Evolutionary conservation across 2,329 filamentous ascomycete species (phyloP).

Genomic region (Cadophora gregata): DNA sequence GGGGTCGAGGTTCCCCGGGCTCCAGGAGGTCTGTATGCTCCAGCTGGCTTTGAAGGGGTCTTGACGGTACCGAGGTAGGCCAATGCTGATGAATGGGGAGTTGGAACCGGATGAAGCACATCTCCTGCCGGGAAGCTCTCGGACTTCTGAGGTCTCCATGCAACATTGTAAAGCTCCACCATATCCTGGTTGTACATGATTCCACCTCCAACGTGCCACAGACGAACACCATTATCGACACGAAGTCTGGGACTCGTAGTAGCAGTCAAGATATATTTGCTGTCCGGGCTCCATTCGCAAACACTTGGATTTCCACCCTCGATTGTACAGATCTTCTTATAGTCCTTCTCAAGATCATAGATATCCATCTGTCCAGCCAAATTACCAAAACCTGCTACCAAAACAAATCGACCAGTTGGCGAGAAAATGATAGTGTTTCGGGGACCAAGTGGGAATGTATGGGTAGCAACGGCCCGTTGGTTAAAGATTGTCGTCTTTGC

Average conservation of each 20-base stretch:
- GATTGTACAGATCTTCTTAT: slow-evolving; percentile 89
- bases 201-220: slow-evolving; percentile 89
- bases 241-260: slow-evolving; percentile 94
- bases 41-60: slow-evolving; percentile 95
- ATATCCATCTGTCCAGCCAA: slow-evolving; percentile 97
- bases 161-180: slow-evolving; percentile 88
- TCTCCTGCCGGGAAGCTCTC: slow-evolving; percentile 67
- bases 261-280: slow-evolving; percentile 94
- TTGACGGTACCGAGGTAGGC: slow-evolving; percentile 86
- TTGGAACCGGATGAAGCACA: slow-evolving; percentile 75
- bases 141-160: slow-evolving; percentile 80
- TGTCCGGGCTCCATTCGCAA: slow-evolving; percentile 97
- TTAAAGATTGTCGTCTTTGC: slow-evolving; percentile 99
- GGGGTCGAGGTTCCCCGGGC: slow-evolving; percentile 89
- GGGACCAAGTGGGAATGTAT: slow-evolving; percentile 85
- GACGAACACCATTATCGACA: slow-evolving; percentile 94
- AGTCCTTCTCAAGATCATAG: slow-evolving; percentile 94
- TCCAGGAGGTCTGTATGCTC: slow-evolving; percentile 93
- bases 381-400: slow-evolving; percentile 97
- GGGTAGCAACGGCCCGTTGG: slow-evolving; percentile 78
- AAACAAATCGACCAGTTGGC: slow-evolving; percentile 87
- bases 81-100: slow-evolving; percentile 81
- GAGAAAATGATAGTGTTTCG: slow-evolving; percentile 97
- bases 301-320: slow-evolving; percentile 95
- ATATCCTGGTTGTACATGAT: slow-evolving; percentile 97